These are phyloP conservation scores for Sugiyamaella grinbergsii DNA, from an alignment of 1,139 yeast species.

Conservation along the genomic window DNA sequence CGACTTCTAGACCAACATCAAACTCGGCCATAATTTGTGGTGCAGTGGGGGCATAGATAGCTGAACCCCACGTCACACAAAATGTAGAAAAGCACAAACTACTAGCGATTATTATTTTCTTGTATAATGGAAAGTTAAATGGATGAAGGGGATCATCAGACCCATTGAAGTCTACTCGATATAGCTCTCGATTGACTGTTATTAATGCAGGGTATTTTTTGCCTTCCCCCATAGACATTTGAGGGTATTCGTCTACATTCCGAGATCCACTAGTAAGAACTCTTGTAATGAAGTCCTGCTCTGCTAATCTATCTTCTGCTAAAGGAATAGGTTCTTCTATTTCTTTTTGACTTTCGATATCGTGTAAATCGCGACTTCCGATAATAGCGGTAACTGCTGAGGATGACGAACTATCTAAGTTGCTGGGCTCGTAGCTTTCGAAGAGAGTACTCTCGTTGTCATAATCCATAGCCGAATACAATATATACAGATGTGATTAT, in stretches of 20 bases:
- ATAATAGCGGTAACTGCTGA: slow-evolving; percentile 5
- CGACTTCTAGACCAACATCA: slow-evolving; percentile 28
- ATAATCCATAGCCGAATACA: slow-evolving; percentile 1
- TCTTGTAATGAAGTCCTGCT: slow-evolving; percentile 24
- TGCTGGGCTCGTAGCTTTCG: background rate
- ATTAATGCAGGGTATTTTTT: slow-evolving; percentile 53
- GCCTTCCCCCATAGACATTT: slow-evolving; percentile 47
- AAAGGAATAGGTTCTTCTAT: slow-evolving; percentile 2
- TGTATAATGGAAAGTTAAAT: slow-evolving; percentile 46
- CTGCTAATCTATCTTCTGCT: slow-evolving; percentile 16
- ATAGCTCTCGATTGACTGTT: slow-evolving; percentile 47
- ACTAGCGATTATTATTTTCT: slow-evolving; percentile 40
- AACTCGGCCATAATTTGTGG: slow-evolving; percentile 35
- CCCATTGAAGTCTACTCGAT: slow-evolving; percentile 54
- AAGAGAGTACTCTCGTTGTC: slow-evolving; percentile 4
- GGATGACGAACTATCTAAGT: slow-evolving; percentile 10
- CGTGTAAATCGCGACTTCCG: background rate
- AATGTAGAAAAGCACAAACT: slow-evolving; percentile 43
- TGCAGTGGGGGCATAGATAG: slow-evolving; percentile 45
- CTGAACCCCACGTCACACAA: slow-evolving; percentile 47
- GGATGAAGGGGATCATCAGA: slow-evolving; percentile 54
- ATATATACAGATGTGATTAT: background rate
- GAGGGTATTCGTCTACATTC: background rate
- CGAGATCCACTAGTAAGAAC: slow-evolving; percentile 20
- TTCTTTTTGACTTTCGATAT: background rate